phyloP scores from a whole-genome alignment of 805 yeast species.

The Schwanniomyces pseudopolymorphus region DNA sequence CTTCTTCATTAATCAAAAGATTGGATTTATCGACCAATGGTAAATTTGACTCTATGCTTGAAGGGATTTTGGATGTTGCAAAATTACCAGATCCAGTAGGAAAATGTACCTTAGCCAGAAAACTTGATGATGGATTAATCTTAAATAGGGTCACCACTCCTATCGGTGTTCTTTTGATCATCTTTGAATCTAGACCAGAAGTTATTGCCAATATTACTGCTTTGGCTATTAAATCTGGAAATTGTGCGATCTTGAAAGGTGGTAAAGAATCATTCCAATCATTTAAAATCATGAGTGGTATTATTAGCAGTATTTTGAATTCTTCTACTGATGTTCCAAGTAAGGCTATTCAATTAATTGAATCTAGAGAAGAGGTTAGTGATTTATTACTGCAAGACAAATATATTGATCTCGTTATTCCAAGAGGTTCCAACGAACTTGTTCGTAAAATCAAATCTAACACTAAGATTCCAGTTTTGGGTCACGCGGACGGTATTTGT shows the following conservation, averaged over 20 bases:
- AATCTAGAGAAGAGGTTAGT: slow-evolving; percentile 86
- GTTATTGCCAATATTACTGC: slow-evolving; percentile 98
- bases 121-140: slow-evolving; percentile 86
- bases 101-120: slow-evolving; percentile 76
- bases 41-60: slow-evolving; percentile 90
- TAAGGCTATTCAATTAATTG: slow-evolving; percentile 81
- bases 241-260: slow-evolving; percentile 95
- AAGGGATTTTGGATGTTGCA: slow-evolving; percentile 92
- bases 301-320: slow-evolving; percentile 60
- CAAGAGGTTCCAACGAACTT: slow-evolving; percentile 94
- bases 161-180: slow-evolving; percentile 88
- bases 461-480: slow-evolving; percentile 95
- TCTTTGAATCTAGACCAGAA: slow-evolving; percentile 96
- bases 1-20: slow-evolving; percentile 76
- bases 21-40: slow-evolving; percentile 79
- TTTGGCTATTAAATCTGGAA: slow-evolving; percentile 92
- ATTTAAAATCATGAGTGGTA: slow-evolving; percentile 74
- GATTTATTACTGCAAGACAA: slow-evolving; percentile 81
- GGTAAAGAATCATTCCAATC: slow-evolving; percentile 92
- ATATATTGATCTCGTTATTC: slow-evolving; percentile 92
- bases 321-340: slow-evolving; percentile 70
- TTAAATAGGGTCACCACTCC: slow-evolving; percentile 87
- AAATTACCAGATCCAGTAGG: slow-evolving; percentile 89
- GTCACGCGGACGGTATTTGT: slow-evolving; percentile 98
- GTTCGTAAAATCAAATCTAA: slow-evolving; percentile 82